Percentiles rank a stretch among this genome's conserved stretches.
These are phyloP conservation scores for Penicillium concentricum DNA, from an alignment of 2,329 filamentous ascomycete species.

Conservation along the genomic window DNA sequence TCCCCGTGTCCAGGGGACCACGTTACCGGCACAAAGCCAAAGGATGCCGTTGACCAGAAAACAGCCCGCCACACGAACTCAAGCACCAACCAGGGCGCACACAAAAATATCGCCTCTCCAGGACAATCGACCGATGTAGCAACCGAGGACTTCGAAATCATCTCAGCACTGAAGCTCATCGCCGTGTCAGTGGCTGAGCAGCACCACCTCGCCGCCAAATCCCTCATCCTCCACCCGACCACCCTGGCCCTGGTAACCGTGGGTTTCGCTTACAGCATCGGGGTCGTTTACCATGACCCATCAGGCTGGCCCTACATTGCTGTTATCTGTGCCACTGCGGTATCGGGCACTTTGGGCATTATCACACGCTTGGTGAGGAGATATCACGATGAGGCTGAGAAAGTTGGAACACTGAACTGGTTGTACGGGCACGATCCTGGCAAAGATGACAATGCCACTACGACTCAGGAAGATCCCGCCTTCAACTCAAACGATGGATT, in stretches of 20 bases:
- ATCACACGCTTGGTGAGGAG: slow-evolving; percentile 60
- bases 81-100: slow-evolving; percentile 26
- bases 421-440: slow-evolving; percentile 54
- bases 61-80: slow-evolving; percentile 9
- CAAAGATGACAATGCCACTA: slow-evolving; percentile 46
- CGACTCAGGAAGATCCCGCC: background rate
- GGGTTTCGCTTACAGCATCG: slow-evolving; percentile 40
- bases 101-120: slow-evolving; percentile 35
- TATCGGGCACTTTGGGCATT: slow-evolving; percentile 63
- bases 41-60: background rate
- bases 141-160: slow-evolving; percentile 52
- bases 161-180: slow-evolving; percentile 68
- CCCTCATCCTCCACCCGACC: slow-evolving; percentile 62
- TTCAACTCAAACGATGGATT: background rate
- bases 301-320: slow-evolving; percentile 12
- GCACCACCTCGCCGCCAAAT: slow-evolving; percentile 63
- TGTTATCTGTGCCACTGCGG: slow-evolving; percentile 51
- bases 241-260: slow-evolving; percentile 43
- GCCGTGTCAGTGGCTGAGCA: slow-evolving; percentile 83
- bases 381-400: slow-evolving; percentile 65
- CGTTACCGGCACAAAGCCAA: background rate
- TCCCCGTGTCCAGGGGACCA: background rate
- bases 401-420: slow-evolving; percentile 60
- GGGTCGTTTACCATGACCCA: slow-evolving; percentile 39
- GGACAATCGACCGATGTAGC: background rate